Conservation (phyloP, 1,284 basidiomycete species). For the Boletus hoseneyae region DNA sequence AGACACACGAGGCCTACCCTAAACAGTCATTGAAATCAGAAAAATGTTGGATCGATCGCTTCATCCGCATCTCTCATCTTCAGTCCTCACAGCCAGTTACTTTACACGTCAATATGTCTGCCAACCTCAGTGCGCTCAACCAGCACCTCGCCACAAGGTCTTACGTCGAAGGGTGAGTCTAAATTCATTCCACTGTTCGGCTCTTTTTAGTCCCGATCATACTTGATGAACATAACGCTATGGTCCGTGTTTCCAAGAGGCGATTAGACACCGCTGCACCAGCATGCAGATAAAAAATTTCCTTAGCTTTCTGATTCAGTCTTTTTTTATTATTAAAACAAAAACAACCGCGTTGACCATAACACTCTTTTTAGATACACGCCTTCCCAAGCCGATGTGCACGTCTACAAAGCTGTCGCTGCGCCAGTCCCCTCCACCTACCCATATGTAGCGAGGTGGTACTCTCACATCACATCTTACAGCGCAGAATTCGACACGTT, state of each 20-base stretch:
- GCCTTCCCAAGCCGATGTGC: conserved; percentile 95
- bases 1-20: conserved; percentile 34
- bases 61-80: conserved; percentile 29
- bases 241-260: conserved; percentile 99
- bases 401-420: conserved; percentile 81
- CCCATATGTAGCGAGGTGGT: conserved; percentile 91
- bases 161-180: conserved; percentile 88
- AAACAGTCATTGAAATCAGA: conserved; percentile 26
- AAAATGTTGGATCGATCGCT: conserved; percentile 27
- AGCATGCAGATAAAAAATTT: conserved; percentile 73
- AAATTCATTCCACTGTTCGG: conserved; percentile 19
- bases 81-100: conserved; percentile 14
- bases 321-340: background rate
- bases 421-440: conserved; percentile 64
- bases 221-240: conserved; percentile 80
- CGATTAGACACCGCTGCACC: conserved; percentile 93
- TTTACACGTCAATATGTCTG: conserved; percentile 53
- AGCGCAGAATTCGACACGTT: conserved; percentile 74
- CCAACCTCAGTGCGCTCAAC: conserved; percentile 77
- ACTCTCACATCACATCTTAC: conserved; percentile 90
- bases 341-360: conserved; percentile 6
- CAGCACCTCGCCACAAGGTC: conserved; percentile 81
- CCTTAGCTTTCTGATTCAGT: conserved; percentile 82
- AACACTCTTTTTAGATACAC: conserved; percentile 63
- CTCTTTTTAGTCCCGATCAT: conserved; percentile 25